A percentile compares a stretch with the other conserved stretches of the same genome.
These are phyloP conservation scores for Chaetoceros muelleri DNA, from an alignment of 108 stramenopile genomes.

Conservation along the genomic window DNA sequence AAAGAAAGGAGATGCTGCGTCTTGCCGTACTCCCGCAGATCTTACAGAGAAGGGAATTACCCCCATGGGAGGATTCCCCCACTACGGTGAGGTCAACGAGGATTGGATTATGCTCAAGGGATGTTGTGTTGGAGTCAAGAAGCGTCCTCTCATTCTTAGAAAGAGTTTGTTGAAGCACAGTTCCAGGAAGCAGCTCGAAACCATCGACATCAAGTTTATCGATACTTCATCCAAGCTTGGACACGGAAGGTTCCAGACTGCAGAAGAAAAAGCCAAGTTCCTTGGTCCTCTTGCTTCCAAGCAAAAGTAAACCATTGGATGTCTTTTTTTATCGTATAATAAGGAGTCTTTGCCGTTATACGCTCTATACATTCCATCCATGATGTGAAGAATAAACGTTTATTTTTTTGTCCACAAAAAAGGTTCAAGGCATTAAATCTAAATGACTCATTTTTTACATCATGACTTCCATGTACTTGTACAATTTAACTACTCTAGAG, in stretches of 20 bases:
- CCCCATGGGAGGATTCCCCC: slow-evolving; percentile 99
- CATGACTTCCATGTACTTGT: too few relatives aligned
- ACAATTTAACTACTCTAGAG: too few relatives aligned
- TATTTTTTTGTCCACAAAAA: too few relatives aligned
- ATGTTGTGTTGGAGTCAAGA: slow-evolving; percentile 95
- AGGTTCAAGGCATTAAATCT: too few relatives aligned
- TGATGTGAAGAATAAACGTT: too few relatives aligned
- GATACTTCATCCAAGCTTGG: slow-evolving; percentile 99
- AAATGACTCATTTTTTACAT: too few relatives aligned
- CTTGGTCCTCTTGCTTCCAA: slow-evolving; percentile 95
- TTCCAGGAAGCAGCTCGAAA: slow-evolving; percentile 90
- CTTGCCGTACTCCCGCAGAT: slow-evolving; percentile 94
- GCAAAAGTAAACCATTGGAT: slow-evolving; percentile 57
- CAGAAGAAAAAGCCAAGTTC: slow-evolving; percentile 98
- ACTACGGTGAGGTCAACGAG: slow-evolving; percentile 92
- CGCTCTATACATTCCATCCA: too few relatives aligned
- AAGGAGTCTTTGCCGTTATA: too few relatives aligned
- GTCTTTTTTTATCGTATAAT: too few relatives aligned
- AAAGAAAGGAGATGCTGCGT: slow-evolving; percentile 91
- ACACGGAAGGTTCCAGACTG: slow-evolving; percentile 99
- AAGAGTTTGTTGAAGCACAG: slow-evolving; percentile 93
- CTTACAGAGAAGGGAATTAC: slow-evolving; percentile 98
- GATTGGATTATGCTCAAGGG: slow-evolving; percentile 99
- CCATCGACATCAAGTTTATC: slow-evolving; percentile 97
- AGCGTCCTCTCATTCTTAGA: slow-evolving; percentile 94